Evolutionary conservation across 495 filamentous ascomycete genomes (phyloP).

Genomic region (Podospora pseudoanserina): DNA sequence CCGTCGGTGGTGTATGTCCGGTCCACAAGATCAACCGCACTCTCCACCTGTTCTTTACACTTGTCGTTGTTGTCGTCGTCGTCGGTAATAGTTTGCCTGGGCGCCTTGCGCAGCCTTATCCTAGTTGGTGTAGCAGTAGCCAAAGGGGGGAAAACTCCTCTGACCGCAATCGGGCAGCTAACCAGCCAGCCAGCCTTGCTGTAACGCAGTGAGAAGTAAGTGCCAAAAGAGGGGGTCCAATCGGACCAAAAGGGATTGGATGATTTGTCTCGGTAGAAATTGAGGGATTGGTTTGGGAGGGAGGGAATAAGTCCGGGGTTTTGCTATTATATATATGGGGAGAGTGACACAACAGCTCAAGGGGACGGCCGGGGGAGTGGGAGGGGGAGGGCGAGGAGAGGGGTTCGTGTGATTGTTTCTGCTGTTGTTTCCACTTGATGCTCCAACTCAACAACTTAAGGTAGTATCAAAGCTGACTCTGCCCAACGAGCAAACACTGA

Average conservation of each 20-base stretch:
- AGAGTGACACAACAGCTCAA: not conserved
- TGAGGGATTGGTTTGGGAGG: not conserved
- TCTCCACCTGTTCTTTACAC: not conserved
- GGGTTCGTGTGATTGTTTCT: not conserved
- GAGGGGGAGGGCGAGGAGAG: not conserved
- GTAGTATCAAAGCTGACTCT: not conserved
- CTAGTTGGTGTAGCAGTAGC: not conserved
- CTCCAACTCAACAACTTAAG: not conserved
- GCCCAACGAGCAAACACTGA: not conserved
- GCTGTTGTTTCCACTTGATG: not conserved
- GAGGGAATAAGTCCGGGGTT: not conserved
- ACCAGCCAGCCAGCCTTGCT: constrained; percentile 1
- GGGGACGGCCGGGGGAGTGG: not conserved
- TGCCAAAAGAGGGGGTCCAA: not conserved
- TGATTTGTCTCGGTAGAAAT: not conserved
- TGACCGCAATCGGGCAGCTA: not conserved
- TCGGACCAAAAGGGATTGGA: not conserved
- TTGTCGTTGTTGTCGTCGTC: not conserved
- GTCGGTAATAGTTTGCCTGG: not conserved
- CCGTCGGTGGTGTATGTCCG: not conserved
- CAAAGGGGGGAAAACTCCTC: not conserved
- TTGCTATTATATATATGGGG: not conserved
- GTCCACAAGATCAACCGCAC: not conserved
- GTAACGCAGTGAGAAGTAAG: not conserved
- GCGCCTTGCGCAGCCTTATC: not conserved